Evolutionary conservation across 2,329 filamentous ascomycete genomes (phyloP), one percentile per base, ranked within the genome.

Genomic region (Septoria linicola): DNA sequence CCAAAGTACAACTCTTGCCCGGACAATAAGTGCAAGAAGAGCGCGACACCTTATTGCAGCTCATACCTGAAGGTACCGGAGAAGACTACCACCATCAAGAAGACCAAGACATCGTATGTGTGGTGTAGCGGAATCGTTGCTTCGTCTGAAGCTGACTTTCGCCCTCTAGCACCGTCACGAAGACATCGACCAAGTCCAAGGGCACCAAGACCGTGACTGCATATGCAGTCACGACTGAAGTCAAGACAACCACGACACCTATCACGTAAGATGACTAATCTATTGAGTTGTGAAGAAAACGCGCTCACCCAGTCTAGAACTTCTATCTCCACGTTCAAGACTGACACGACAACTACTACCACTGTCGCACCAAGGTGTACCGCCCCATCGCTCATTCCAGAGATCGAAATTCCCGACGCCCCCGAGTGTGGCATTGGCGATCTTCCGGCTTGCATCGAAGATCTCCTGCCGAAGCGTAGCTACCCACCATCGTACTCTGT

Each of bases 31-130:
- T 49, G 46, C 30, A 32, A 25, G 27, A 32, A 41, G 20, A 49
- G 23, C 4, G 46, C 46, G 1, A 31, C 37, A 13, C 16, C 46
- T 8, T 41, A 49, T 16, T 49, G 46, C 37, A 49, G 46, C 39
- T 49, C 37, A 5, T 49, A 49, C 19, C 36, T 49, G 25, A 41
- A 34, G 25, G 46, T 49, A 11, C 46, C 46, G 4, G 14, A 21
- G 19, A 49, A 20, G 17, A 49, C 46, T 3, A 34, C 40, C 8
- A 49, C 46, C 2, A 13, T 44, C 2, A 21, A 35, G 16, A 41
- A 41, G 16, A 13, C 5, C 1, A n/a, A 1, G 27, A 49, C 46
- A 13, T 7, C 14, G 41, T 44, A 21, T n/a, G 41, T 35, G 13
- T 19, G n/a, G 7, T 14, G 14, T 17, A 16, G n/a, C n/a, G n/a